Evolutionary conservation across 2,329 filamentous ascomycete genomes (phyloP).

Genomic region (Exophiala oligosperma): DNA sequence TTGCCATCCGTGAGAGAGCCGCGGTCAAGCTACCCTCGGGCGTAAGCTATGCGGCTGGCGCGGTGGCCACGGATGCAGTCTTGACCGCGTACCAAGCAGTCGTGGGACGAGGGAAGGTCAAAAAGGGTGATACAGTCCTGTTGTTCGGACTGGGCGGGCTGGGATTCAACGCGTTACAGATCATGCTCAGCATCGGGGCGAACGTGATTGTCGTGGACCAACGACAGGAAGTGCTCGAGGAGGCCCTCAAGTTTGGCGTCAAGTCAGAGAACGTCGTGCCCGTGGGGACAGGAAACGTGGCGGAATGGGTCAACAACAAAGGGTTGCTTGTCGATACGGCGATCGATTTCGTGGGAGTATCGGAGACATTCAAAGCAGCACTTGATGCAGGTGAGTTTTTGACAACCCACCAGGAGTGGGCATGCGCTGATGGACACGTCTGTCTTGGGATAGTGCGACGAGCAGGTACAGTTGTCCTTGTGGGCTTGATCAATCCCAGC

Average conservation of each 20-base stretch:
- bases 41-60: constrained; percentile 2
- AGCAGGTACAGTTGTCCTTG: constrained; percentile 16
- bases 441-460: constrained; percentile 8
- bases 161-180: constrained; percentile 21
- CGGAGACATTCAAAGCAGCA: constrained; percentile 15
- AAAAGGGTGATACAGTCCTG: constrained; percentile 5
- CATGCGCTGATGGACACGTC: background rate
- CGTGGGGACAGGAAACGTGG: background rate
- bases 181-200: constrained; percentile 11
- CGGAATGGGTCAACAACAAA: constrained; percentile 5
- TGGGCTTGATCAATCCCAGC: constrained; percentile 10
- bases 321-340: constrained; percentile 10
- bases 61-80: constrained; percentile 17
- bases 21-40: constrained; percentile 12
- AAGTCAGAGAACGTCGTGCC: constrained; percentile 13
- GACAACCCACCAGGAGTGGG: background rate
- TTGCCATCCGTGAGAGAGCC: constrained; percentile 9
- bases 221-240: constrained; percentile 17
- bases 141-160: constrained; percentile 11
- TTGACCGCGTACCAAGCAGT: constrained; percentile 20
- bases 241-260: constrained; percentile 18
- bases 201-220: constrained; percentile 14
- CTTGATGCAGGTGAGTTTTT: constrained; percentile 12
- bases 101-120: constrained; percentile 6
- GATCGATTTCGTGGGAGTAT: constrained; percentile 18